Conservation (phyloP, 225 moss, liverwort and hornwort genomes). For the Physcomitrellopsis africana region DNA sequence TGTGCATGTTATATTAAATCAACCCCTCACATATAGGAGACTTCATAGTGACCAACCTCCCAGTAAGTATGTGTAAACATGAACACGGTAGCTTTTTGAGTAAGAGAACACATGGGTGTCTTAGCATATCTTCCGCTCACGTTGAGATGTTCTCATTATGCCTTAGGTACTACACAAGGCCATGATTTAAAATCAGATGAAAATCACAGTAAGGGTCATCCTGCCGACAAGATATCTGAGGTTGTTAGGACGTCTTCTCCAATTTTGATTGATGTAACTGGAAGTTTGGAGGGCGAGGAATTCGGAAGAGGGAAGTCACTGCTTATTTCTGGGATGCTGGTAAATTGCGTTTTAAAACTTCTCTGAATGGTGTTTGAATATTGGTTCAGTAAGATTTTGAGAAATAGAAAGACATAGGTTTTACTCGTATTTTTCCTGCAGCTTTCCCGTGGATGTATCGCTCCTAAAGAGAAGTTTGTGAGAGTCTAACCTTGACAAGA, state of each 20-base stretch:
- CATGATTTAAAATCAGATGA: slow-evolving; percentile 31
- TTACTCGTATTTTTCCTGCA: slow-evolving; percentile 15
- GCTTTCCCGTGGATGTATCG: slow-evolving; percentile 15
- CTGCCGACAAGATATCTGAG: slow-evolving; percentile 36
- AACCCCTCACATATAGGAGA: neutral
- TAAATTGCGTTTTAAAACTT: slow-evolving; percentile 37
- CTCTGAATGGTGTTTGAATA: slow-evolving; percentile 15
- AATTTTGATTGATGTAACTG: slow-evolving; percentile 41
- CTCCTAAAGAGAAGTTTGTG: slow-evolving; percentile 11
- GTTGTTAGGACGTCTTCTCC: slow-evolving; percentile 37
- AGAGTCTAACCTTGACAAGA: slow-evolving; percentile 7
- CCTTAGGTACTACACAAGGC: slow-evolving; percentile 36
- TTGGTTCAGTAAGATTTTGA: slow-evolving; percentile 22
- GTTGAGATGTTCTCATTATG: slow-evolving; percentile 27
- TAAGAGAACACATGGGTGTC: slow-evolving; percentile 5
- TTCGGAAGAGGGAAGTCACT: slow-evolving; percentile 33
- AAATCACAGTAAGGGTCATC: slow-evolving; percentile 23
- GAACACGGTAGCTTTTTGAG: too few relatives aligned
- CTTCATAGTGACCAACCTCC: neutral
- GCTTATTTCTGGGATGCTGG: slow-evolving; percentile 61
- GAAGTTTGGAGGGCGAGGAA: slow-evolving; percentile 32
- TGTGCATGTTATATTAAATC: slow-evolving; percentile 16
- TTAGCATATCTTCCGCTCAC: slow-evolving; percentile 24
- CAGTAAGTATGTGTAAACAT: too few relatives aligned
- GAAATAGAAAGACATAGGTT: slow-evolving; percentile 4